Evolutionary conservation across 225 moss, liverwort and hornwort genomes (phyloP).

Genomic region (Straminergon stramineum): DNA sequence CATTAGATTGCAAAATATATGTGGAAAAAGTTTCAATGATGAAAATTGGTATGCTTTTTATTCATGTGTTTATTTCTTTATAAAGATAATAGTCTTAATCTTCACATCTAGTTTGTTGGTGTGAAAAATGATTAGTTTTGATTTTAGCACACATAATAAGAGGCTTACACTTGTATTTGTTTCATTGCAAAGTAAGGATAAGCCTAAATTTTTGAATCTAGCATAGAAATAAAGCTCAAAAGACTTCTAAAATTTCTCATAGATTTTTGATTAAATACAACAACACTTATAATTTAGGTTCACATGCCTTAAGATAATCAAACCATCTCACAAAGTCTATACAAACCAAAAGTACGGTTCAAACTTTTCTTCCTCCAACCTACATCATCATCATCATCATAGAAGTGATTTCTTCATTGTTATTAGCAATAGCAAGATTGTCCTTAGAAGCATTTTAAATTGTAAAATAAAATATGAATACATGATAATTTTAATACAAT

Average conservation of each 20-base stretch:
- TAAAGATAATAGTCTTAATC: neutral
- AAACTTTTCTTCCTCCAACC: neutral
- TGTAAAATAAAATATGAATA: neutral
- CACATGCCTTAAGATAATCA: too few species aligned
- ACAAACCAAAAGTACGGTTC: rapidly evolving
- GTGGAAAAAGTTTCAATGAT: too few species aligned
- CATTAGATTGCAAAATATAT: neutral
- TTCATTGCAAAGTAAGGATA: neutral
- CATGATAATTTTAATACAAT: neutral
- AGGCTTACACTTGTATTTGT: neutral
- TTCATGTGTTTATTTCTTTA: neutral
- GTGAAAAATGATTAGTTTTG: too few species aligned
- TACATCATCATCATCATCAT: neutral
- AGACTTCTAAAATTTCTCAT: neutral
- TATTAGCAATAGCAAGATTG: neutral
- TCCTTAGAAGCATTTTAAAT: neutral
- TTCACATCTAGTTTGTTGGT: neutral
- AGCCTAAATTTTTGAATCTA: too few species aligned
- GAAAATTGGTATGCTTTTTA: too few species aligned
- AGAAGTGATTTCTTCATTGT: neutral
- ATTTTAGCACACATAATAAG: too few species aligned
- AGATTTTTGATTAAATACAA: neutral
- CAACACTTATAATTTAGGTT: neutral
- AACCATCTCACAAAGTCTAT: neutral
- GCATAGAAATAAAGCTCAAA: rapidly evolving